Base-by-base conservation (phyloP, 2,329 filamentous ascomycete genomes). In the Apiospora saccharicola region DNA sequence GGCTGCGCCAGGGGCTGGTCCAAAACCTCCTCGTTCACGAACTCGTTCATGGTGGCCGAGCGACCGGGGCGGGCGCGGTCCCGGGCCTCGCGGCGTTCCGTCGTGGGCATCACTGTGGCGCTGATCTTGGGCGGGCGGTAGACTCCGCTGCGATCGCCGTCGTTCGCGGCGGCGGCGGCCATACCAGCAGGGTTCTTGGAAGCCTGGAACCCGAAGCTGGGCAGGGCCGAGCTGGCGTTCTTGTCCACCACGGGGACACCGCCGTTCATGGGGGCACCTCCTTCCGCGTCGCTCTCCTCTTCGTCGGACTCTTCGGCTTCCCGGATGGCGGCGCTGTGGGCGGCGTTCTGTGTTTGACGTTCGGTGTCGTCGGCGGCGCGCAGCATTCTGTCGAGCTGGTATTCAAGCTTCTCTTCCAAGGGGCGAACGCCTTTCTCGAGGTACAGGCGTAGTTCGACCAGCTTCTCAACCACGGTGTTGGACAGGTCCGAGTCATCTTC, bases 361-460 rank as follows among this genome's bases (percentile, higher is more conserved):
- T 91, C 88, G 4, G 90, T 88, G 76, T 96, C 92, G 74, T 97
- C 93, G 47, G 95, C 95, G 0, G 94, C 94, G 75, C 94, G 93
- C 26, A 99, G 87, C 37, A 98, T 95, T 80, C 97, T 96, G 82
- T 98, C 96, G 78, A 99, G 94, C 81, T 98, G 95, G 83, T 98
- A 99, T 76, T 95, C 96, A 74, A 99, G 84, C 77, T 95, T 93
- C 76, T 93, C 92, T 83, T 99, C 97, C 22, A 98, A 85, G 0
- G 96, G 96, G 22, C 94, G 91, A 4, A 98, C 93, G 75, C 96
- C 97, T 80, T 95, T 95, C 79, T 99, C 97, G 1, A 99, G 86
- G 80, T 97, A 98, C 0, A 98, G 87, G n/a, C 96, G 90, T 70
- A 98, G 86, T 82, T 98, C 95, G 24, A 95, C 91, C n/a, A 99